Base-by-base conservation (phyloP, 371 early-diverging fungal species). In the Rhizopus sp. region DNA sequence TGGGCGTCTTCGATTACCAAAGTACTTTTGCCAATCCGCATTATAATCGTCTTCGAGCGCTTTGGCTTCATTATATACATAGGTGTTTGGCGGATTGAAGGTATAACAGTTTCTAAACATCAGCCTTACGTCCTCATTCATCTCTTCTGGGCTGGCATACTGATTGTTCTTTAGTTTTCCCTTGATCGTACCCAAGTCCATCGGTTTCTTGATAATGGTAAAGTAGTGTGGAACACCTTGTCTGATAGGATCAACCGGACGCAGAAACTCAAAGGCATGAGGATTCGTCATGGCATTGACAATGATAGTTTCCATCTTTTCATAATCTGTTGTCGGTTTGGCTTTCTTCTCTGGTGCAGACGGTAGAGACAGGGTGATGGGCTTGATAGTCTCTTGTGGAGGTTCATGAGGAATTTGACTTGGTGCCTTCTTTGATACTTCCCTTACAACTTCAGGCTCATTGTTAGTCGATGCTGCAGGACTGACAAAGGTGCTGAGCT, bases 151-250 rank as follows among this genome's bases (percentile, higher is more conserved):
- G 42, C 63, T 68, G 5, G 42, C 45, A 54, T 86, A 86, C 35
- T 72, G 66, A 13, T 72, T 61, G 0, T 57, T 67, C 31, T 60
- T 64, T 16, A 84, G 39, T 68, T 95, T 94, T 42, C 80, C 75
- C 59, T 90, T 88, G 41, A 99, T 87, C 0, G 98, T 99, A 0
- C 92, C 88, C 4, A 99, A 77, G 66, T 99, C 99, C 98, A 99
- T 99, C 0, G 99, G 99, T 2, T 83, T 53, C 63, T 93, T 97
- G 78, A 99, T 89, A 9, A 93, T 80, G 6, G 86, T 82, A 9
- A 81, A 70, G 68, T 96, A 96, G 7, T 90, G 89, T 5, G 81
- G 81, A 42, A 75, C 69, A 15, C 72, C 70, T 50, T 71, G 72
- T 35, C 59, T 57, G 29, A 73, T 60, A 33, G 78, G 78, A 60